Base-by-base conservation (phyloP, 495 filamentous ascomycete genomes). In the Bathelium albidoporum region DNA sequence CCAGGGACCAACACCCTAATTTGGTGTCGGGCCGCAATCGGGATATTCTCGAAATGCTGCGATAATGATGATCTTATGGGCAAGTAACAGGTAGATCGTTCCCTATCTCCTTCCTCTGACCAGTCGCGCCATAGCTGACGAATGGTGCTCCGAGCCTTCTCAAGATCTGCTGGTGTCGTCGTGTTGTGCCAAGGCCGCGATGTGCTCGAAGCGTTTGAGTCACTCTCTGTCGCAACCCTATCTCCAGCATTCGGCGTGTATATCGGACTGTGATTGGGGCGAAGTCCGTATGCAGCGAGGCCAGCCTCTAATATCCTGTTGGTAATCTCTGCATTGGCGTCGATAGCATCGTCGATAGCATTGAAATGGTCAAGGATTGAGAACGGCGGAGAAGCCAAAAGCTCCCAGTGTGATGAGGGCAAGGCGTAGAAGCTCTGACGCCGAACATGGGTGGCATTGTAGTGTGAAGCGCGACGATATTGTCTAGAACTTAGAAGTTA, bases 71-170 rank as follows among this genome's bases (percentile, higher is more conserved):
- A 66, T 58, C 92, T 76, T 2, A 97, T 80, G 0, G 89, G 90
- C 1, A 76, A 79, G 72, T 91, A 93, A 73, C 87, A 91, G 11
- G 83, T 85, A 3, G 83, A 77, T 4, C 95, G 80, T 76, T 99
- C 94, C 0, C 71, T 61, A 22, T 72, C 74, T 2, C 93, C 94
- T 68, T 89, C 92, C 10, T 79, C 80, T 44, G 89, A 90, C 94
- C 94, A 99, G 73, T 99, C 94, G 5, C 94, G 89, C 71, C 90
- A 97, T 69, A 99, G 89, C 71, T 99, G 94, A 24, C 91, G 81
- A 59, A 99, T 79, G 7, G 90, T 96, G 59, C 89, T 93, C 65
- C 88, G 82, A 20, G 92, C 94, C 74, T 97, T 99, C 68, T 94
- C 91, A 58, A 95, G 68, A 72, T 97, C 92, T 2, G 76, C 75